A percentile compares a stretch with the other conserved stretches of the same genome.
phyloP scores from a whole-genome alignment of 139 green algal species.

The Tetraselmis striata region DNA sequence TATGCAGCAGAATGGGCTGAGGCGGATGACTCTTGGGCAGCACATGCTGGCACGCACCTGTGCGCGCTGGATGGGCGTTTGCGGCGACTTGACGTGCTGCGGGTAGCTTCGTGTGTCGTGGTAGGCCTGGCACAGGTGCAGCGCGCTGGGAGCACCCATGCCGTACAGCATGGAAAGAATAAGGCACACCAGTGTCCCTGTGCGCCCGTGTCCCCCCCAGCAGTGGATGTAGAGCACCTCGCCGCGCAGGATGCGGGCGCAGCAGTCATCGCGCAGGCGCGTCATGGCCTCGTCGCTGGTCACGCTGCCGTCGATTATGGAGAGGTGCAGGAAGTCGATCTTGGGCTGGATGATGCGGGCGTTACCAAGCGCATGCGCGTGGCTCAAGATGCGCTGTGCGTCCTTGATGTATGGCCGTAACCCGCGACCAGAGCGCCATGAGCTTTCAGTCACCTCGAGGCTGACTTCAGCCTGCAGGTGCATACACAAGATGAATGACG shows the following conservation, averaged over 20 bases:
- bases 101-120: constrained; percentile 68
- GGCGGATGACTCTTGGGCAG: too few relatives aligned
- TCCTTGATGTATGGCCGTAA: constrained; percentile 79
- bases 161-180: constrained; percentile 69
- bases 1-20: too few relatives aligned
- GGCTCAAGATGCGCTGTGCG: constrained; percentile 60
- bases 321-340: constrained; percentile 76
- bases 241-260: constrained; percentile 53
- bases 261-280: constrained; percentile 70
- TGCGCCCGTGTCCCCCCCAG: constrained; percentile 63
- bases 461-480: constrained; percentile 78
- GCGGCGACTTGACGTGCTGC: constrained; percentile 64
- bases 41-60: constrained; percentile 59
- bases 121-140: constrained; percentile 53
- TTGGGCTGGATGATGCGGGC: constrained; percentile 45
- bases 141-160: constrained; percentile 47
- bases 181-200: constrained; percentile 45
- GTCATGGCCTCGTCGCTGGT: constrained; percentile 34
- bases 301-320: constrained; percentile 69
- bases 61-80: constrained; percentile 62
- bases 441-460: constrained; percentile 55
- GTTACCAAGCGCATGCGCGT: constrained; percentile 45
- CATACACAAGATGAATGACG: too few relatives aligned
- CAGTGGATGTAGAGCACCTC: constrained; percentile 75
- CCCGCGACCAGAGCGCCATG: constrained; percentile 54